These are phyloP conservation scores for Nectriaceae sp. DNA, from an alignment of 2,329 filamentous ascomycete genomes.

Conservation along the genomic window DNA sequence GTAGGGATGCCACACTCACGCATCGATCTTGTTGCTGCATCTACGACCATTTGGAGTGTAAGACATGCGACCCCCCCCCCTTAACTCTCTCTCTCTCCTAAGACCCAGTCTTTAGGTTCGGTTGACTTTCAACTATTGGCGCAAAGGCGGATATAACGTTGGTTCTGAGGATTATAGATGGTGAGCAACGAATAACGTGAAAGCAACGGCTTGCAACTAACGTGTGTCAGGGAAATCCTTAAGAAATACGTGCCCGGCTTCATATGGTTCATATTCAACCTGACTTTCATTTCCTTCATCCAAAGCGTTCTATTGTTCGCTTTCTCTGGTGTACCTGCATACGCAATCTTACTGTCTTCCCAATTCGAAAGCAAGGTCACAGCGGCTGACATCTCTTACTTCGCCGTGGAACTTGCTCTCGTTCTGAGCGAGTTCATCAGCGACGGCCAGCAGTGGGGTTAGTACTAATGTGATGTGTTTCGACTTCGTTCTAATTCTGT, in stretches of 20 bases:
- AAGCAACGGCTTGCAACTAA: background rate
- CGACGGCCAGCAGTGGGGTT: conserved; percentile 91
- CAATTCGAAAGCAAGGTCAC: conserved; percentile 57
- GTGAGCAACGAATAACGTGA: conserved; percentile 33
- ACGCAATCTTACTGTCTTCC: conserved; percentile 75
- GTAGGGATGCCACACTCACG: conserved; percentile 69
- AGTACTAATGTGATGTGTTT: conserved; percentile 24
- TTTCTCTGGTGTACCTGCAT: conserved; percentile 75
- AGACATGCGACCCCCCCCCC: conserved; percentile 30
- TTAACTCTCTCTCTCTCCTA: background rate
- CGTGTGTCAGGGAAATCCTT: conserved; percentile 63
- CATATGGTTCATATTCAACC: conserved; percentile 81
- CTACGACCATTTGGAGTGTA: conserved; percentile 80
- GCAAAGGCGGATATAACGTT: conserved; percentile 85
- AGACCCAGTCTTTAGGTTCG: conserved; percentile 56
- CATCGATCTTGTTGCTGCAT: conserved; percentile 71
- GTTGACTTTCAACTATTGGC: conserved; percentile 95
- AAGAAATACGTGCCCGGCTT: conserved; percentile 62
- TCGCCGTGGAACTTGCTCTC: conserved; percentile 49
- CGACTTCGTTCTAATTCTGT: background rate
- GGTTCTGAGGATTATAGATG: conserved; percentile 97
- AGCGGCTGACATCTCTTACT: conserved; percentile 49
- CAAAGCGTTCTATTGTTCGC: conserved; percentile 82
- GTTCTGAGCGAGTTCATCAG: conserved; percentile 74
- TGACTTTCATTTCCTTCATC: conserved; percentile 82